Evolutionary conservation across 164 flowering plant species (phyloP).

Genomic region (Magnolia changhungtana): DNA sequence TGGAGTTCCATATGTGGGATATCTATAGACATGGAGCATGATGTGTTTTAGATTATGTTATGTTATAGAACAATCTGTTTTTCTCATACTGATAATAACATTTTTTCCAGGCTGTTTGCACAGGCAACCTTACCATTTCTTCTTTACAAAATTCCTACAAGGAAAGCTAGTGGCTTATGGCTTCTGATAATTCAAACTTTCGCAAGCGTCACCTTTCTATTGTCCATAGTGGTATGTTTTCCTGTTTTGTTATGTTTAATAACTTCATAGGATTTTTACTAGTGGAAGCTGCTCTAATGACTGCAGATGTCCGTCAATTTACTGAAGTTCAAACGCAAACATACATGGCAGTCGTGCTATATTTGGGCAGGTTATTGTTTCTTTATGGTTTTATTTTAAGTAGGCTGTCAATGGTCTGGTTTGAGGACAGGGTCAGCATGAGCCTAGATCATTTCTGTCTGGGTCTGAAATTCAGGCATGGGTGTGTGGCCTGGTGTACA

Average conservation of each 20-base stretch:
- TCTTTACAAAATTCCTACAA: constrained; percentile 51
- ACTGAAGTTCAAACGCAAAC: constrained; percentile 40
- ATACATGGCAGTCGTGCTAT: constrained; percentile 82
- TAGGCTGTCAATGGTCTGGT: no score
- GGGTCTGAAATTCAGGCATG: no score
- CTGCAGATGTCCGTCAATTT: constrained; percentile 56
- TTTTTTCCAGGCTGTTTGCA: constrained; percentile 48
- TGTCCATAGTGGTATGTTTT: constrained; percentile 60
- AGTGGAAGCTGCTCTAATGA: background rate
- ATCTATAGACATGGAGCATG: background rate
- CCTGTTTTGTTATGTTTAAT: background rate
- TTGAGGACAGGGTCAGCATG: no score
- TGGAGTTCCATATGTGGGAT: background rate
- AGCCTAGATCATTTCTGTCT: no score
- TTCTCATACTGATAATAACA: background rate
- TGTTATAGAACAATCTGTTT: background rate
- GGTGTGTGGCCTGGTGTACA: no score
- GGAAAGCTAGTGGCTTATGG: constrained; percentile 65
- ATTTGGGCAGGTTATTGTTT: constrained; percentile 67
- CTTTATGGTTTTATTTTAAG: constrained; percentile 1
- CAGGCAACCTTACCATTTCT: constrained; percentile 50
- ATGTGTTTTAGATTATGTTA: background rate
- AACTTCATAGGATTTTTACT: background rate
- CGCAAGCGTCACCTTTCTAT: constrained; percentile 70
- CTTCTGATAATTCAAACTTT: constrained; percentile 61